A percentile compares a stretch with the other conserved stretches of the same genome.
These are phyloP conservation scores for Colletotrichum lentis DNA, from an alignment of 2,329 filamentous ascomycete species.

Conservation along the genomic window DNA sequence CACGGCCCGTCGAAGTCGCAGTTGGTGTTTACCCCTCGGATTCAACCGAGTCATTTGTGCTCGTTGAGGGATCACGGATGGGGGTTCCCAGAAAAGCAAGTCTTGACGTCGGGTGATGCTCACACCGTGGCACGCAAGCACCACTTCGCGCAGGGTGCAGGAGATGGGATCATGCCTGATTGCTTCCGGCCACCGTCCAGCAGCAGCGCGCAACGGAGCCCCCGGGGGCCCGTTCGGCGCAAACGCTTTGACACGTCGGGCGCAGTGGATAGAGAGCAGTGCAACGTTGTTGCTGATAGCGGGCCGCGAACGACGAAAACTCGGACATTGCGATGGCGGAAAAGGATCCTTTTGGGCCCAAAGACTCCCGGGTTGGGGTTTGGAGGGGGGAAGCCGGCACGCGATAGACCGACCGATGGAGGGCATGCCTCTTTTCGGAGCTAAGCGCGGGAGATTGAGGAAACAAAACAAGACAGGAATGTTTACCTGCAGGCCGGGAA, in stretches of 20 bases:
- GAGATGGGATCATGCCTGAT: constrained; percentile 31
- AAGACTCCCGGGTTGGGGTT: neutral
- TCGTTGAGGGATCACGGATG: neutral
- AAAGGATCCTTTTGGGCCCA: neutral
- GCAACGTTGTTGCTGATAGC: constrained; percentile 26
- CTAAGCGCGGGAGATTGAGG: constrained; percentile 16
- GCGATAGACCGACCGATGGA: constrained; percentile 18
- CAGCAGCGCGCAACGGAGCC: constrained; percentile 14
- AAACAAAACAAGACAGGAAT: constrained; percentile 1
- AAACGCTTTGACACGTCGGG: constrained; percentile 28
- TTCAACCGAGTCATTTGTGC: constrained; percentile 17
- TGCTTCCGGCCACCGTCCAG: constrained; percentile 4
- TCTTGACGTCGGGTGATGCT: constrained; percentile 4
- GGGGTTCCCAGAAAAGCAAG: neutral
- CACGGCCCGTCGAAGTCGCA: neutral
- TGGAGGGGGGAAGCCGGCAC: neutral
- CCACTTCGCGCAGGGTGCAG: constrained; percentile 8
- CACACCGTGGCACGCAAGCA: constrained; percentile 16
- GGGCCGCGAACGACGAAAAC: constrained; percentile 1
- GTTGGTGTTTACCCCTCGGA: neutral
- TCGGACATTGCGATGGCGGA: constrained; percentile 16
- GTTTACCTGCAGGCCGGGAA: constrained; percentile 22
- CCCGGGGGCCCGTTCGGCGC: constrained; percentile 17
- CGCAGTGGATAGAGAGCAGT: constrained; percentile 21
- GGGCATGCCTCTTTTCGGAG: constrained; percentile 9